These are phyloP conservation scores for Puccinia hordei DNA, from an alignment of 1,284 basidiomycete species.

Conservation along the genomic window DNA sequence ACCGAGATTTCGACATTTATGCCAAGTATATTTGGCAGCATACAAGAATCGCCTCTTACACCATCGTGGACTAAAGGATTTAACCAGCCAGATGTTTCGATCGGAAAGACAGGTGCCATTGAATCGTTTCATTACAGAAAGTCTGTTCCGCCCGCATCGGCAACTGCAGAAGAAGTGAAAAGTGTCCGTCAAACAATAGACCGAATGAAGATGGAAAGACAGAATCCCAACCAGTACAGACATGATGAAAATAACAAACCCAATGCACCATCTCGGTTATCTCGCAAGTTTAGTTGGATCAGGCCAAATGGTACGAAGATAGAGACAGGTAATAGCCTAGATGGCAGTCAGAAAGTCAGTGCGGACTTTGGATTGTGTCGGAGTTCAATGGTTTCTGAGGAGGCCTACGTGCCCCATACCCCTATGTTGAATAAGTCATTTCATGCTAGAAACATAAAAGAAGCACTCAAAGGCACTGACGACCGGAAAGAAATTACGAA, in stretches of 20 bases:
- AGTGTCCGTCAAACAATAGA: conserved; percentile 28
- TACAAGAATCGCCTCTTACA: conserved; percentile 9
- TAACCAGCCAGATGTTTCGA: conserved; percentile 1
- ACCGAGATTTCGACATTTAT: conserved; percentile 37
- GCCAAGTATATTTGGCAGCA: conserved; percentile 30
- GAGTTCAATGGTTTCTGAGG: conserved; percentile 1
- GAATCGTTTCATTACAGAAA: conserved; percentile 3
- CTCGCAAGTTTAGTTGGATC: conserved; percentile 32
- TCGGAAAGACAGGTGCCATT: background rate
- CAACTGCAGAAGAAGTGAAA: conserved; percentile 11
- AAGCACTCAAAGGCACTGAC: background rate
- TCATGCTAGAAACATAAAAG: background rate
- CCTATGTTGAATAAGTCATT: conserved; percentile 12
- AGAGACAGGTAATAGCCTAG: background rate
- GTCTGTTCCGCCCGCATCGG: background rate
- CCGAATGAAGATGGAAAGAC: conserved; percentile 22
- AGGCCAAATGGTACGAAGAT: conserved; percentile 10
- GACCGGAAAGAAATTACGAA: background rate
- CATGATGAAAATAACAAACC: conserved; percentile 15
- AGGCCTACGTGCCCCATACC: background rate
- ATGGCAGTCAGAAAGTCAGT: conserved; percentile 9
- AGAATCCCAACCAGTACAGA: background rate
- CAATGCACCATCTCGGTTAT: conserved; percentile 3
- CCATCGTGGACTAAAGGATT: background rate
- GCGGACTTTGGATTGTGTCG: background rate